A percentile compares a stretch with the other conserved stretches of the same genome.
Conservation (phyloP, 495 filamentous ascomycete genomes). For the Penicillium pulvis region DNA sequence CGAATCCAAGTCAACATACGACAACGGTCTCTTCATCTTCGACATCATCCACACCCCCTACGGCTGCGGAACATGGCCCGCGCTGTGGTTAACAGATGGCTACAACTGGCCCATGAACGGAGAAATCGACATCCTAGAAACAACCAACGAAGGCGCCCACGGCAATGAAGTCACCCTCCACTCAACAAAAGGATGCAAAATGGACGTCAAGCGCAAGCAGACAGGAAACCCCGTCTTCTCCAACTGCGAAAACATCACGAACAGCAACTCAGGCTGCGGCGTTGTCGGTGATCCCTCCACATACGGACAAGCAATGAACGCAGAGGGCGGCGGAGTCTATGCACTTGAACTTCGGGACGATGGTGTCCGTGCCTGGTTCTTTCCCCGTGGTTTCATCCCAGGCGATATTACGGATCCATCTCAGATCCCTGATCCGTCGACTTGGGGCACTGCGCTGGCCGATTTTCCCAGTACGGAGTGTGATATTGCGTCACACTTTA, state of each 20-base stretch:
- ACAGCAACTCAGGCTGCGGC: conserved; percentile 48
- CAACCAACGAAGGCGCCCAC: conserved; percentile 44
- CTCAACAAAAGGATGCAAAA: conserved; percentile 44
- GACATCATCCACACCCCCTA: conserved; percentile 54
- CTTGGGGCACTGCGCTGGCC: conserved; percentile 49
- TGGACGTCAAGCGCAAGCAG: conserved; percentile 49
- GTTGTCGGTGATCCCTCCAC: conserved; percentile 38
- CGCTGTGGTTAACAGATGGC: conserved; percentile 64
- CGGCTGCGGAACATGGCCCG: conserved; percentile 58
- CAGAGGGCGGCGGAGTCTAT: conserved; percentile 52
- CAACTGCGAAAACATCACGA: conserved; percentile 39
- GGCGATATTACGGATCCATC: conserved; percentile 32
- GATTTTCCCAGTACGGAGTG: conserved; percentile 56
- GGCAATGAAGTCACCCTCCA: conserved; percentile 52
- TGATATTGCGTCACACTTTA: conserved; percentile 48
- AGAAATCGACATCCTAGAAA: conserved; percentile 54
- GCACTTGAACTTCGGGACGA: conserved; percentile 47
- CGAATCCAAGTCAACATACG: conserved; percentile 51
- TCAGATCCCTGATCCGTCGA: conserved; percentile 44
- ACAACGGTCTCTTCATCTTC: conserved; percentile 56
- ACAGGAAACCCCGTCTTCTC: conserved; percentile 30
- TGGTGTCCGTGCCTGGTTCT: conserved; percentile 55
- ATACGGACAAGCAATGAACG: conserved; percentile 47
- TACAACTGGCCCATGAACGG: conserved; percentile 59
- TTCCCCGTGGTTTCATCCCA: conserved; percentile 42